phyloP scores from a whole-genome alignment of 768 basidiomycete species.

The Sarcomyxa edulis region DNA sequence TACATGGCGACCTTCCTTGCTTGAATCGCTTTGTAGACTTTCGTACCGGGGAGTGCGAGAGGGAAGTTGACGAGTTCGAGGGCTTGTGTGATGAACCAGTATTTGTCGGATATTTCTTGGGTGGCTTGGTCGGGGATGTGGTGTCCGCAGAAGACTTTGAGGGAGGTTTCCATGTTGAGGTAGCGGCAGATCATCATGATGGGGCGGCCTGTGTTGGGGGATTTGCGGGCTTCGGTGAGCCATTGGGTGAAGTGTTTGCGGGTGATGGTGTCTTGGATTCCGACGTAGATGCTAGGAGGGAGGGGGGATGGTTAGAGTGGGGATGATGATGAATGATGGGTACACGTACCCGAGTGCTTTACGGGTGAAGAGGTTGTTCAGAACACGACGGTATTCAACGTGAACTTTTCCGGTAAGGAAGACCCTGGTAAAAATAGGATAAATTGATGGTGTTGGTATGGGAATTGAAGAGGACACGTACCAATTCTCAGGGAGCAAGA shows the following conservation, averaged over 20 bases:
- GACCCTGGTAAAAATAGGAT: conserved; percentile 56
- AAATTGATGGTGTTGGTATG: not conserved
- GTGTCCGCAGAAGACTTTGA: conserved; percentile 90
- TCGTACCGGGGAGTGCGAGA: conserved; percentile 90
- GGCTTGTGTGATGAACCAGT: conserved; percentile 93
- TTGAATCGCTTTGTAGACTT: conserved; percentile 90
- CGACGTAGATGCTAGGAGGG: conserved; percentile 65
- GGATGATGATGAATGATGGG: conserved; percentile 5
- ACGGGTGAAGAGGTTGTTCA: conserved; percentile 91
- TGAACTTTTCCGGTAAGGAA: conserved; percentile 93
- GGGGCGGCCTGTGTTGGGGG: conserved; percentile 41
- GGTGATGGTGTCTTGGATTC: conserved; percentile 77
- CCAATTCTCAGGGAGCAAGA: conserved; percentile 88
- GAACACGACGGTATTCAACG: conserved; percentile 86
- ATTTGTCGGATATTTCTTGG: conserved; percentile 82
- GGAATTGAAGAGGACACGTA: conserved; percentile 21
- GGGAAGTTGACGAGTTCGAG: conserved; percentile 99
- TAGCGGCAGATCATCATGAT: conserved; percentile 92
- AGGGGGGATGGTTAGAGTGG: conserved; percentile 2
- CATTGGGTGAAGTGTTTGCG: conserved; percentile 72
- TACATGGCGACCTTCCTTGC: conserved; percentile 82
- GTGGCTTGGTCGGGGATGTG: conserved; percentile 82
- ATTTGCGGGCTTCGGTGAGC: conserved; percentile 52
- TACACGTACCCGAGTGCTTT: conserved; percentile 79
- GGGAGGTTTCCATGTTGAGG: conserved; percentile 96